These are phyloP conservation scores for Gyromitra esculenta DNA, from an alignment of 2,329 filamentous ascomycete species.

Conservation along the genomic window DNA sequence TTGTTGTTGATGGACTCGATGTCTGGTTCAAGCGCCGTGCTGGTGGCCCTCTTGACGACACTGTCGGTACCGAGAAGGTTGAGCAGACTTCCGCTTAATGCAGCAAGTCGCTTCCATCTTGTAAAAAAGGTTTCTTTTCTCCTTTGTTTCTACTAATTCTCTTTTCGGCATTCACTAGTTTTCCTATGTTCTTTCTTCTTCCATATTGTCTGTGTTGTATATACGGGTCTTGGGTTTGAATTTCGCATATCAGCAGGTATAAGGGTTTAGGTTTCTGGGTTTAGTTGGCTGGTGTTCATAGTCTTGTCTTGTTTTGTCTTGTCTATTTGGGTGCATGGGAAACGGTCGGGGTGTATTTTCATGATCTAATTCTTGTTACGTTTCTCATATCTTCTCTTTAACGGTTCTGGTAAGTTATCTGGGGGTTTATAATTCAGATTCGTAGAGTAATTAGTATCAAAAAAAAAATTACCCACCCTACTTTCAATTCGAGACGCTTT, in stretches of 20 bases:
- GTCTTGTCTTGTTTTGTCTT: slow-evolving; percentile 6
- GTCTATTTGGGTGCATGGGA: slow-evolving; percentile 11
- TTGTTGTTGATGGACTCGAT: slow-evolving; percentile 50
- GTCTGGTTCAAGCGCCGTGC: slow-evolving; percentile 50
- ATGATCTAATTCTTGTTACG: slow-evolving; percentile 9
- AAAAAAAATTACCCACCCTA: background rate
- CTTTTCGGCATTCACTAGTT: slow-evolving; percentile 7
- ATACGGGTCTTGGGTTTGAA: slow-evolving; percentile 29
- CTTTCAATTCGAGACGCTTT: background rate
- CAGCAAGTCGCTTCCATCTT: background rate
- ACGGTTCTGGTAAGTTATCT: slow-evolving; percentile 6
- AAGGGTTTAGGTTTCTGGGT: slow-evolving; percentile 11
- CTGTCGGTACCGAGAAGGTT: slow-evolving; percentile 33
- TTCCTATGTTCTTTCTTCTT: slow-evolving; percentile 14
- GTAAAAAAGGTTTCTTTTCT: slow-evolving; percentile 16
- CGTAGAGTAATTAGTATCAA: slow-evolving; percentile 8
- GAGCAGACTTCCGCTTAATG: background rate
- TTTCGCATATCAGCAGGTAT: slow-evolving; percentile 17
- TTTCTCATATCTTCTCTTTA: slow-evolving; percentile 3
- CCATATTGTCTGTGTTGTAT: slow-evolving; percentile 18
- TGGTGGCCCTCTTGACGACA: slow-evolving; percentile 52
- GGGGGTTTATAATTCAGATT: slow-evolving; percentile 3
- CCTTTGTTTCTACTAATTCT: background rate
- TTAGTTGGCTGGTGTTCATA: slow-evolving; percentile 4
- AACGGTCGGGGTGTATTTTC: background rate